Base-by-base conservation (phyloP, 108 stramenopile genomes). In the Fragilaria radians region DNA sequence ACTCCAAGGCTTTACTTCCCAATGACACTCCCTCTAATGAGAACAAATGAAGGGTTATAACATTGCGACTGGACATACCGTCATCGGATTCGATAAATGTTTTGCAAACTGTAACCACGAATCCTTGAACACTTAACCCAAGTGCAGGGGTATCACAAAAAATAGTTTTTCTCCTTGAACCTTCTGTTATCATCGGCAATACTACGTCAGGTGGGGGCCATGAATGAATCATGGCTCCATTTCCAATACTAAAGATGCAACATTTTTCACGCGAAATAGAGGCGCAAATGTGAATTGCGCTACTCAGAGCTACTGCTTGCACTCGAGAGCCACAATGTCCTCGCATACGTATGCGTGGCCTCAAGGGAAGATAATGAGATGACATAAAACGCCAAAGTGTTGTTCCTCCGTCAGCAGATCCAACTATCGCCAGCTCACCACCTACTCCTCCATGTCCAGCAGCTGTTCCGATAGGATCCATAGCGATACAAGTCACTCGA, bases 351-450 rank as follows among this genome's bases (percentile, higher is more conserved):
- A 84, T 65, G 19, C 88, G 67, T 4, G 92, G 92, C 5, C 92
- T 69, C 54, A 93, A 53, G 1, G 88, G 92, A 49, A 89, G 73
- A 65, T 83, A 88, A 48, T 89, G 89, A 21, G 82, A 86, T n/a
- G 89, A 89, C 71, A 89, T 89, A 57, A 89, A 89, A 31, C 93
- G 66, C 93, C 88, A 91, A 48, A 94, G 59, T 4, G 81, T 83
- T 28, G 81, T 77, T 49, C 70, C 72, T 46, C 89, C 93, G 66
- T 91, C 89, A 17, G 71, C 73, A 68, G 88, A 86, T 18, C 86
- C 93, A 52, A 89, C 77, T 54, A 94, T 74, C n/a, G 84, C 83
- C 11, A 94, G 70, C 60, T 91, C 93, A 26, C 92, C 92, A 5
- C 88, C 92, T 18, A 86, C 88, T 30, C 86, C 89, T 11, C 88